phyloP scores from a whole-genome alignment of 768 basidiomycete genomes.

The Suillus hirtellus region DNA sequence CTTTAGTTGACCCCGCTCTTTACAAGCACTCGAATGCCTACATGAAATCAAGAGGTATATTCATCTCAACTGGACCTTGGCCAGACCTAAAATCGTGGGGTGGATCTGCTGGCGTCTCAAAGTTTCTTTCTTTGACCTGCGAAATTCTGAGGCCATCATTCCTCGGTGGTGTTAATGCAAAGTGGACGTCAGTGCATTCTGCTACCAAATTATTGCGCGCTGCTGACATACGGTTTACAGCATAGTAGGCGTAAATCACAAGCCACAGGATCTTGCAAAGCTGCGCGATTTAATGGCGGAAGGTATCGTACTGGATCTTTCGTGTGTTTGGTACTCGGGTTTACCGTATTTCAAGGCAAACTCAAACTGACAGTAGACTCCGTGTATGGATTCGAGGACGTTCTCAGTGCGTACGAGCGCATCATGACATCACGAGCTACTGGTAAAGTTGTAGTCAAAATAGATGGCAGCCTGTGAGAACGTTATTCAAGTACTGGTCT shows the following conservation, averaged over 20 bases:
- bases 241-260: slow-evolving; percentile 34
- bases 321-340: not conserved
- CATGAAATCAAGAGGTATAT: slow-evolving; percentile 50
- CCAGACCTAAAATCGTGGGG: slow-evolving; percentile 31
- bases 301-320: slow-evolving; percentile 33
- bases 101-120: slow-evolving; percentile 31
- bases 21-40: slow-evolving; percentile 54
- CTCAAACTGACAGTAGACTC: slow-evolving; percentile 62
- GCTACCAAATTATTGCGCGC: not conserved
- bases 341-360: slow-evolving; percentile 36
- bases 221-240: slow-evolving; percentile 24
- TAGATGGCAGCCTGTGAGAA: slow-evolving; percentile 26
- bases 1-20: slow-evolving; percentile 46
- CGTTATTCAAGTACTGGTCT: not conserved
- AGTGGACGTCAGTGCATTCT: slow-evolving; percentile 42
- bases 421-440: slow-evolving; percentile 54
- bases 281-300: slow-evolving; percentile 41
- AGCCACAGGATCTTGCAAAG: slow-evolving; percentile 35
- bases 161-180: slow-evolving; percentile 53
- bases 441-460: slow-evolving; percentile 67
- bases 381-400: slow-evolving; percentile 55
- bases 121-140: slow-evolving; percentile 21
- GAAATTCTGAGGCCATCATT: slow-evolving; percentile 43
- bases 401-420: slow-evolving; percentile 59
- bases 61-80: slow-evolving; percentile 52